Base-by-base conservation (phyloP, 2,329 filamentous ascomycete species). In the Dactylellina parvicollis region DNA sequence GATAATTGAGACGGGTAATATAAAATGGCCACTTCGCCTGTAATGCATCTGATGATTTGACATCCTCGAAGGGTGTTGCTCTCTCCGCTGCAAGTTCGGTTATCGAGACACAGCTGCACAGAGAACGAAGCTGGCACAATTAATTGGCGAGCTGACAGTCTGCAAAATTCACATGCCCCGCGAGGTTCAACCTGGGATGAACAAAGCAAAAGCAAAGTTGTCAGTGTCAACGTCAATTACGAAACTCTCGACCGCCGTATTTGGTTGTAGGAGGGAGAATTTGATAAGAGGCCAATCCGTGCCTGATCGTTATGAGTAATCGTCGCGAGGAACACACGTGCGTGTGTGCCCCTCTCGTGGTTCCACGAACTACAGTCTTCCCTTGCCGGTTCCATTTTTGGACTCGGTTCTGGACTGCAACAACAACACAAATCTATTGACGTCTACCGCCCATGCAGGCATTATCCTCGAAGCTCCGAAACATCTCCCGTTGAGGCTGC, bases 1-100 rank as follows among this genome's bases (percentile, higher is more conserved):
- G 42, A 24, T 40, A 52, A 40, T 40, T 2, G 9, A 20, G 30
- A 28, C 44, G 32, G 57, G 57, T 62, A 62, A 62, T 52, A 62
- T 62, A 26, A 42, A 24, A 12, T 30, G 5, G 7, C 18, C 4
- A 12, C 14, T 20, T 22, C 49, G n/a, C 5, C 9, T 30, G 8
- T 30, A 28, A 18, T 18, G 22, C 9, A 4, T 49, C 24, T 30
- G 18, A n/a, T 9, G 2, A 18, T 52, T 34, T 28, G 12, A 30
- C n/a, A 32, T 20, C 22, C 14, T 32, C 20, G 12, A 49, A 22
- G 12, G 8, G n/a, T 44, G 30, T 34, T 14, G 30, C n/a, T n/a
- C n/a, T n/a, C n/a, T n/a, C 4, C 20, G 10, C 28, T 34, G 47
- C 47, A 32, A 34, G 47, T 52, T 52, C 28, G 47, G 4, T 52